Evolutionary conservation across 441 rosid genomes (phyloP).

Genomic region (Gossypium schwendimanii): DNA sequence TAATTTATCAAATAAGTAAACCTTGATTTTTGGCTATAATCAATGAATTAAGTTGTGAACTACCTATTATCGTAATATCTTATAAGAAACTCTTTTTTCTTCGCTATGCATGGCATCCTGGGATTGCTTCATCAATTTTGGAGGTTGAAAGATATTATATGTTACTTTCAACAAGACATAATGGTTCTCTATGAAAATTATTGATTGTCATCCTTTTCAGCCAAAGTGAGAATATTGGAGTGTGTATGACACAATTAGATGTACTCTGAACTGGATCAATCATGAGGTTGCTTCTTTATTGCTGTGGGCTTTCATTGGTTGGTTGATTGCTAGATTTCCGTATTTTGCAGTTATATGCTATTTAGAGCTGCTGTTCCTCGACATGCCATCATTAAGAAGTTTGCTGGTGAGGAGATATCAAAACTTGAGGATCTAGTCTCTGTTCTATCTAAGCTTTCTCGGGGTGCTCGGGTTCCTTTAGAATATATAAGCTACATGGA

Average conservation of each 20-base stretch:
- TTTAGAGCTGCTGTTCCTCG: constrained; percentile 92
- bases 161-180: constrained; percentile 2
- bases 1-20: not conserved
- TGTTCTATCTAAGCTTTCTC: constrained; percentile 61
- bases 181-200: not conserved
- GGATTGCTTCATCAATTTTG: not conserved
- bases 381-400: constrained; percentile 90
- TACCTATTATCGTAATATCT: not conserved
- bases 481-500: constrained; percentile 77
- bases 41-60: not conserved
- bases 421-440: constrained; percentile 62
- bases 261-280: not conserved
- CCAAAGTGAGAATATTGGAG: not conserved
- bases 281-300: constrained; percentile 14
- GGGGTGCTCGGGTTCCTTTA: constrained; percentile 88
- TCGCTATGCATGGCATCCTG: not conserved
- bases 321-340: constrained; percentile 13
- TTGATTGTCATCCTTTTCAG: not conserved
- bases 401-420: constrained; percentile 78
- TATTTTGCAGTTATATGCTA: constrained; percentile 79
- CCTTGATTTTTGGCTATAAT: not conserved
- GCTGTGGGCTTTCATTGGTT: constrained; percentile 2
- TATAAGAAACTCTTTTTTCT: not conserved
- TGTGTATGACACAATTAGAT: not conserved
- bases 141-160: constrained; percentile 2